Percentiles rank a stretch among this genome's conserved stretches.
Conservation (phyloP, 2,329 filamentous ascomycete species). For the Fusarium floridanum region DNA sequence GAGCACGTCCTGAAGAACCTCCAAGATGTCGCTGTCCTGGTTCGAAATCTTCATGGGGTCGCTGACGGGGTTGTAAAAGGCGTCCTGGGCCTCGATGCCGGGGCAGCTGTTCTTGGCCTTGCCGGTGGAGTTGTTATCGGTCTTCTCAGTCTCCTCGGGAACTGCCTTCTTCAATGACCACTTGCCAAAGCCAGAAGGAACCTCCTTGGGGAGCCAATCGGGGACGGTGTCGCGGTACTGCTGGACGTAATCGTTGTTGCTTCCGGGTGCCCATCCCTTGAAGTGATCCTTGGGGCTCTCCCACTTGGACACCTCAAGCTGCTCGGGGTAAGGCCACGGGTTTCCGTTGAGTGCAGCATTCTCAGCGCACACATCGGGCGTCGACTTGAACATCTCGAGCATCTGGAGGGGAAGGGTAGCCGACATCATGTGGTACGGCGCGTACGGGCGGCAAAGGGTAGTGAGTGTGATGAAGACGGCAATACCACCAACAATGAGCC, state of each 20-base stretch:
- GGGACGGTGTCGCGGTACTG: conserved; percentile 44
- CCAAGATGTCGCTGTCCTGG: conserved; percentile 49
- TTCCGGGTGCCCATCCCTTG: conserved; percentile 52
- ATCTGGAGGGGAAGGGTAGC: conserved; percentile 49
- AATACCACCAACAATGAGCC: conserved; percentile 7
- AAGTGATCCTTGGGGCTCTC: conserved; percentile 42
- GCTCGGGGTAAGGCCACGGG: conserved; percentile 48
- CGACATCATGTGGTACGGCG: conserved; percentile 51
- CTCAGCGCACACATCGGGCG: conserved; percentile 41
- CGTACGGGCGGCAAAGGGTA: conserved; percentile 42
- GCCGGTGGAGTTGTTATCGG: neutral
- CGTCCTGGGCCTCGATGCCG: conserved; percentile 34
- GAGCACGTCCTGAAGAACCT: conserved; percentile 43
- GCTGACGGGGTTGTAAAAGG: conserved; percentile 52
- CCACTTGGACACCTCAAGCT: conserved; percentile 45
- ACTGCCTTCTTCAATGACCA: conserved; percentile 41
- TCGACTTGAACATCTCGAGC: conserved; percentile 43
- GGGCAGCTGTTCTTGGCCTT: conserved; percentile 12
- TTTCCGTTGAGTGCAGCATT: conserved; percentile 31
- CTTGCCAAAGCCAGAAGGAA: conserved; percentile 47
- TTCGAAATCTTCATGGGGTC: conserved; percentile 60
- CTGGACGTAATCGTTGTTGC: conserved; percentile 35
- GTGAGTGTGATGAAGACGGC: conserved; percentile 32
- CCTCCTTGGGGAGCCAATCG: conserved; percentile 45
- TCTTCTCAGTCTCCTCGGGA: neutral